These are phyloP conservation scores for Parachaetomium inaequale DNA, from an alignment of 495 filamentous ascomycete genomes.

Conservation along the genomic window DNA sequence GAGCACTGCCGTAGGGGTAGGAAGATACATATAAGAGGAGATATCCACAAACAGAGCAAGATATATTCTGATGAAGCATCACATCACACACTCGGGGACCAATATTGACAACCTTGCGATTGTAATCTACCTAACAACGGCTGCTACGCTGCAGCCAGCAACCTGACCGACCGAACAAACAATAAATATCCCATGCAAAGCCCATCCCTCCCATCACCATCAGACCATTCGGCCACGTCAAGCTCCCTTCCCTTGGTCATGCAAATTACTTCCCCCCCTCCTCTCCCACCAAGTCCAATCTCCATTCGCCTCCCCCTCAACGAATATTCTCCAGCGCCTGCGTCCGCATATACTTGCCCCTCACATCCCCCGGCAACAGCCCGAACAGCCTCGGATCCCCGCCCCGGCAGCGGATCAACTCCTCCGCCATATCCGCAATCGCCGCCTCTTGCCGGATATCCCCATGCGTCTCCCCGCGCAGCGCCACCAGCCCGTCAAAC, in stretches of 20 bases:
- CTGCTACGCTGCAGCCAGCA: background rate
- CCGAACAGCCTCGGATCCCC: slow-evolving; percentile 27
- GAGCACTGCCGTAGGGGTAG: too few relatives aligned
- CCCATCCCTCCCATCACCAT: background rate
- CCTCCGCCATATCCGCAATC: slow-evolving; percentile 76
- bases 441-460: slow-evolving; percentile 52
- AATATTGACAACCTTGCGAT: background rate
- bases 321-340: slow-evolving; percentile 28
- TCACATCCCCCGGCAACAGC: slow-evolving; percentile 33
- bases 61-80: too few relatives aligned
- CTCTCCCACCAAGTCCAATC: background rate
- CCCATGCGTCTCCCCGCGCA: slow-evolving; percentile 55
- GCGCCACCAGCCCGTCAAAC: slow-evolving; percentile 58
- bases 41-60: too few relatives aligned
- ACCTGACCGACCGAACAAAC: background rate
- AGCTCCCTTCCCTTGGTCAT: background rate
- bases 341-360: slow-evolving; percentile 26
- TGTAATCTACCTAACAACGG: background rate
- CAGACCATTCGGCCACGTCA: background rate
- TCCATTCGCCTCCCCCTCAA: slow-evolving; percentile 3
- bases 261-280: background rate
- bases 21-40: too few relatives aligned
- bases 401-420: slow-evolving; percentile 26
- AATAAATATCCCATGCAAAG: background rate
- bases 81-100: background rate